Conservation (phyloP, 495 filamentous ascomycete genomes). For the Daldinia concentrica region DNA sequence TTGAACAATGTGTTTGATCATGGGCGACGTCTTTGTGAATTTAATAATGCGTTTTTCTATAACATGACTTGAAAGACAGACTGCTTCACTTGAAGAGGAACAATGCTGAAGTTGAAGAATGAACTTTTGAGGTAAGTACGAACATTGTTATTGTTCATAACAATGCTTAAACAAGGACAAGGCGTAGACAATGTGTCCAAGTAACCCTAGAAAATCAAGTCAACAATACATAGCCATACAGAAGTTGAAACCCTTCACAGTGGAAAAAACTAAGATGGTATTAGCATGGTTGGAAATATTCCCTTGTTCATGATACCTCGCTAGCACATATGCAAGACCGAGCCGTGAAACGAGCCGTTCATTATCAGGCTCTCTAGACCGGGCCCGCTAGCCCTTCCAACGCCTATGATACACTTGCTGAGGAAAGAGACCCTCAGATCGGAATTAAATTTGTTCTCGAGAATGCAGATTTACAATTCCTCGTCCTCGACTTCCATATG, state of each 20-base stretch:
- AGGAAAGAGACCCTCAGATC: conserved; percentile 26
- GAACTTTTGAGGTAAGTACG: background rate
- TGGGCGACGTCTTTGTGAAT: conserved; percentile 6
- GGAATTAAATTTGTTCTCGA: conserved; percentile 19
- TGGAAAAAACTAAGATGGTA: conserved; percentile 4
- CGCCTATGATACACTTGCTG: conserved; percentile 49
- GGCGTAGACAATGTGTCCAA: background rate
- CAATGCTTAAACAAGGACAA: conserved; percentile 11
- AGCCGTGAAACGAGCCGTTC: conserved; percentile 28
- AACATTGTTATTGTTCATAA: conserved; percentile 9
- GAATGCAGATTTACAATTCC: conserved; percentile 48
- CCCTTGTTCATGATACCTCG: conserved; percentile 14
- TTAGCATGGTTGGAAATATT: background rate
- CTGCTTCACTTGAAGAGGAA: conserved; percentile 1
- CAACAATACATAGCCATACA: background rate
- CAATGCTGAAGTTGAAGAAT: background rate
- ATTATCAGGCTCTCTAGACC: conserved; percentile 39
- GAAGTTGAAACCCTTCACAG: background rate
- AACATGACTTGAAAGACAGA: background rate
- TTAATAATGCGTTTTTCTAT: background rate
- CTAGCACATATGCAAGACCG: conserved; percentile 12
- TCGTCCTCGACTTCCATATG: conserved; percentile 63
- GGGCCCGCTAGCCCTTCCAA: conserved; percentile 45
- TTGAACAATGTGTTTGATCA: conserved; percentile 6
- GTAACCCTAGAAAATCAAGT: conserved; percentile 8